phyloP scores from a whole-genome alignment of 352 stramenopile species.

The Phytophthora constricta region DNA sequence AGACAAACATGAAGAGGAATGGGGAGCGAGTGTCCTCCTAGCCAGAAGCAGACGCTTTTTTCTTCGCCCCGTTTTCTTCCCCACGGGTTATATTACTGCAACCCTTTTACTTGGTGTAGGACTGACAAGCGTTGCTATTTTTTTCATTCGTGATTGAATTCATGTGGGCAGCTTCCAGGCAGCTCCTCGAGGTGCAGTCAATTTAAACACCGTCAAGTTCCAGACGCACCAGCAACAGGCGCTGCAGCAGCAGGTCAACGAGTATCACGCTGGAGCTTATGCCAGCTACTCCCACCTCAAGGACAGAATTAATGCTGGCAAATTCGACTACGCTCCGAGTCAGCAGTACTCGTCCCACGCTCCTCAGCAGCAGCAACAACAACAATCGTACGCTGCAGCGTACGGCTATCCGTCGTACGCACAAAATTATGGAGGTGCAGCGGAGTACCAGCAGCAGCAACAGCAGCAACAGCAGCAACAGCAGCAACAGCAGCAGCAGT shows the following conservation, averaged over 20 bases:
- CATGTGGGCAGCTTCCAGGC: slow-evolving; percentile 45
- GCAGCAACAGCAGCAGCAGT: slow-evolving; percentile 40
- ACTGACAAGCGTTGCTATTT: slow-evolving; percentile 8
- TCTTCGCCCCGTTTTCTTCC: slow-evolving; percentile 5
- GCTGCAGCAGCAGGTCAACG: slow-evolving; percentile 46
- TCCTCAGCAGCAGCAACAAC: slow-evolving; percentile 21
- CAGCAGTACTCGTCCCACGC: slow-evolving; percentile 39
- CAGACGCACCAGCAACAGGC: slow-evolving; percentile 37
- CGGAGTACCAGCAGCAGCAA: slow-evolving; percentile 41
- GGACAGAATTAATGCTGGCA: slow-evolving; percentile 28
- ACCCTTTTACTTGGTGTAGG: no score
- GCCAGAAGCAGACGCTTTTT: slow-evolving; percentile 20
- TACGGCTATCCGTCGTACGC: slow-evolving; percentile 47
- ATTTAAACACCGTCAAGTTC: slow-evolving; percentile 32
- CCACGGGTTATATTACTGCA: background rate
- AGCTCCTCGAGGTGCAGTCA: slow-evolving; percentile 21
- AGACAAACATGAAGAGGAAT: slow-evolving; percentile 27
- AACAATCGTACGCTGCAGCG: slow-evolving; percentile 39
- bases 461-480: slow-evolving; percentile 33
- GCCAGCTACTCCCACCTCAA: slow-evolving; percentile 42
- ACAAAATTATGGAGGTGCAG: slow-evolving; percentile 40
- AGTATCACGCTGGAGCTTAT: slow-evolving; percentile 39
- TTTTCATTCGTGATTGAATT: slow-evolving; percentile 15
- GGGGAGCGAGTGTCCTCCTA: slow-evolving; percentile 21
- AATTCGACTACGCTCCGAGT: slow-evolving; percentile 38